A percentile compares a stretch with the other conserved stretches of the same genome.
These are phyloP conservation scores for Cicer arietinum DNA, from an alignment of 306 rosid species.

Conservation along the genomic window DNA sequence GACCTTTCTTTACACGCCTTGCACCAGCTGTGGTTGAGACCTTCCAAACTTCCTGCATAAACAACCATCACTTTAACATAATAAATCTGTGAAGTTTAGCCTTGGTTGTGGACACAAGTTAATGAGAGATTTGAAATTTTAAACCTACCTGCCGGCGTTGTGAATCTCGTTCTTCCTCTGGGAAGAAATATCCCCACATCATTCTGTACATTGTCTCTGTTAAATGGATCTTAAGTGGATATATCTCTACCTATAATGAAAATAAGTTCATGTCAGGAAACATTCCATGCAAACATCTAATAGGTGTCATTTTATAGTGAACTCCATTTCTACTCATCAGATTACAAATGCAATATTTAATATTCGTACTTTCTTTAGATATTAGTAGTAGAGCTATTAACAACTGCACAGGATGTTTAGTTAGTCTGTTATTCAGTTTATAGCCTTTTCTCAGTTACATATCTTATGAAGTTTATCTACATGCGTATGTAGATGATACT, in stretches of 20 bases:
- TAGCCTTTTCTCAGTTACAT: background rate
- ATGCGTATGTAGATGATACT: background rate
- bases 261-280: slow-evolving; percentile 46
- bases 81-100: slow-evolving; percentile 35
- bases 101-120: slow-evolving; percentile 29
- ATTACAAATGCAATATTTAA: background rate
- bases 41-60: slow-evolving; percentile 94
- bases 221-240: slow-evolving; percentile 96
- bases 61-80: slow-evolving; percentile 31
- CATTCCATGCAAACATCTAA: slow-evolving; percentile 32
- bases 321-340: background rate
- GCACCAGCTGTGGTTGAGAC: slow-evolving; percentile 92
- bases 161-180: slow-evolving; percentile 85
- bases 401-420: background rate
- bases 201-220: slow-evolving; percentile 88
- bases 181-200: slow-evolving; percentile 98
- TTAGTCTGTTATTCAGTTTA: background rate
- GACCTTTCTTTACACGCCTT: slow-evolving; percentile 81
- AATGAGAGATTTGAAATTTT: slow-evolving; percentile 22
- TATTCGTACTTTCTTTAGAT: background rate
- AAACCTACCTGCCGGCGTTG: slow-evolving; percentile 84
- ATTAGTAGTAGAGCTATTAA: background rate
- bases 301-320: slow-evolving; percentile 16
- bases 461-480: background rate
- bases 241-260: slow-evolving; percentile 74